phyloP scores from a whole-genome alignment of 441 rosid species.

The Arabidopsis lyrata region DNA sequence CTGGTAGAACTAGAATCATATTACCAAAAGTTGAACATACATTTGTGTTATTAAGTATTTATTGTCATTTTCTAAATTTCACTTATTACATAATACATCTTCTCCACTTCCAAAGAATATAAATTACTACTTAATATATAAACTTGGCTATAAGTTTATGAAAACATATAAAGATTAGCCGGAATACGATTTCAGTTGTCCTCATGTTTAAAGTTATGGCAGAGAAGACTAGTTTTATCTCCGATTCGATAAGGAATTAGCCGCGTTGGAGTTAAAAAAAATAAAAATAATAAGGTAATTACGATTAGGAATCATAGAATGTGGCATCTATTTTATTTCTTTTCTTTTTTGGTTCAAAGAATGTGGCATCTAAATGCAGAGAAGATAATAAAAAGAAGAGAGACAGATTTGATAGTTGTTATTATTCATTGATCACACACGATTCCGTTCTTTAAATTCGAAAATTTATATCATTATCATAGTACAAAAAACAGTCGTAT shows the following conservation, averaged over 20 bases:
- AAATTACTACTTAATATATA: not conserved
- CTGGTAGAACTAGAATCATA: constrained; percentile 5
- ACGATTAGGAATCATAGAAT: constrained; percentile 19
- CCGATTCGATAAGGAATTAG: not conserved
- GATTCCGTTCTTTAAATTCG: not conserved
- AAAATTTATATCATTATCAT: constrained; percentile 10
- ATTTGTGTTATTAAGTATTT: not conserved
- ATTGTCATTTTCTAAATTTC: not conserved
- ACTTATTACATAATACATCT: not conserved
- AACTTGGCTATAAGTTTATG: not conserved
- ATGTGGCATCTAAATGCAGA: constrained; percentile 12
- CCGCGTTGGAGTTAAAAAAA: not conserved
- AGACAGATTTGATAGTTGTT: constrained; percentile 43
- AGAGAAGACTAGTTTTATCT: not conserved
- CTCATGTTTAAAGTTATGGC: not conserved
- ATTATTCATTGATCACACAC: constrained; percentile 43
- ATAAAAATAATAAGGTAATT: constrained; percentile 4
- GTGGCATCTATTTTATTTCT: not conserved
- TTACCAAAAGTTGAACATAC: not conserved
- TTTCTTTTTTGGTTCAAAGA: not conserved
- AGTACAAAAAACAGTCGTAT: constrained; percentile 8
- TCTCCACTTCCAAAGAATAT: not conserved
- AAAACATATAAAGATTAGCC: not conserved
- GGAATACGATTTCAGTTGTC: not conserved
- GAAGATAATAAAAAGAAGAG: constrained; percentile 27